phyloP scores from a whole-genome alignment of 129 eudicot species.

The Flaveria brownii region DNA sequence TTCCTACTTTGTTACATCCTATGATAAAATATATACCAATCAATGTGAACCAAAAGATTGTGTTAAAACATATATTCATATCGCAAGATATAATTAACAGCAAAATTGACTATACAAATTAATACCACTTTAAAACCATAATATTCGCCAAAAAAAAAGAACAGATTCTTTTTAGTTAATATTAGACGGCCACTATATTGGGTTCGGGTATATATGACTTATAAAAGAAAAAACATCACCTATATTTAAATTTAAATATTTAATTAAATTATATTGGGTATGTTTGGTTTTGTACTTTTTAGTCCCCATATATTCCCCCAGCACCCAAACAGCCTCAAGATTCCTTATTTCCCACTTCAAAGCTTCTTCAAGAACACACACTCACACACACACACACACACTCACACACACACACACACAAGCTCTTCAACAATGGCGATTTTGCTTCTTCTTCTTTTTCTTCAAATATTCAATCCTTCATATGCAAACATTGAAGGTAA shows the following conservation, averaged over 20 bases:
- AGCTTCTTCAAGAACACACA: not conserved
- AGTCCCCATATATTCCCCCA: slow-evolving; percentile 43
- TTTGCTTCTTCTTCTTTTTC: slow-evolving; percentile 25
- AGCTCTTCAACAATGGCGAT: slow-evolving; percentile 23
- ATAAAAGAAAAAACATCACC: not conserved
- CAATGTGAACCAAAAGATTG: too few relatives aligned
- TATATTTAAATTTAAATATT: not conserved
- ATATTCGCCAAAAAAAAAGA: not conserved
- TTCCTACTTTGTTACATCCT: too few relatives aligned
- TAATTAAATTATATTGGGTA: not conserved
- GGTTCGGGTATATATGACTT: not conserved
- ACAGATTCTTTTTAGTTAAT: not conserved
- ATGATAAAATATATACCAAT: too few relatives aligned
- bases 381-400: not conserved
- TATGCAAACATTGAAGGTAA: slow-evolving; percentile 49
- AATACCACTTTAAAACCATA: not conserved
- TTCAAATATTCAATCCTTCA: slow-evolving; percentile 20
- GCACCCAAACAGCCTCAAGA: slow-evolving; percentile 31
- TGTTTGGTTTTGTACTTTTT: slow-evolving; percentile 13
- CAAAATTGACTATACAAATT: not conserved
- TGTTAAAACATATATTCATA: too few relatives aligned
- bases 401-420: too few relatives aligned
- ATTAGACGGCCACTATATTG: not conserved
- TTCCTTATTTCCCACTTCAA: slow-evolving; percentile 21
- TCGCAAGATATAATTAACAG: not conserved